Evolutionary conservation across 352 stramenopile species (phyloP), one percentile per base, ranked within the genome.

Genomic region (Pythium dissimile): DNA sequence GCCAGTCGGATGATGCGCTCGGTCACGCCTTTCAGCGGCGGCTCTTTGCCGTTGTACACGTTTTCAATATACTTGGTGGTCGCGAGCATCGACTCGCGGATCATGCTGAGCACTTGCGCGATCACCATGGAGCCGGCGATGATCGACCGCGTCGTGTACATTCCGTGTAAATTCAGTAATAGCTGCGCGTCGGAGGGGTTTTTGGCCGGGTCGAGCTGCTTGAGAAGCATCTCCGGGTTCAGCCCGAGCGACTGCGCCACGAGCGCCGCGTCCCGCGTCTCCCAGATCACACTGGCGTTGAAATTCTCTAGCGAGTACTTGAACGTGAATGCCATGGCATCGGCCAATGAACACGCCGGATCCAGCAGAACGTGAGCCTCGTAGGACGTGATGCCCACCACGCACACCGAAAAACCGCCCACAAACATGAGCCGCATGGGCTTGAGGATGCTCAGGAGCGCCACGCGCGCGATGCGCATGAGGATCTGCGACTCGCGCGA

Each of bases 231-330:
- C 26, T 56, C 37, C 9, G 77, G 69, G 21, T 84, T 57, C 8
- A 84, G 31, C 1, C 53, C 73, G 11, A 85, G 46, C 20, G 72
- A 66, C 37, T 71, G 71, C 10, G 73, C 77, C 21, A 86, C 63
- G 2, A 88, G 54, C 31, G 72, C 66, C 0, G 75, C 57, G 8
- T 72, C 55, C 1, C 64, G 62, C 12, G 78, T 84, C 53, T 86
- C 73, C 75, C 75, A 88, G 59, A 88, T 80, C 59, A 73, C 80
- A 53, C 75, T 86, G 41, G 77, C 72, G 26, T 84, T 66, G 53
- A 86, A 83, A 52, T 88, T 86, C 52, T 86, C 69, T 21, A 66
- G 63, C 41, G 77, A 64, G 49, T 86, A 88, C 32, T 81, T 80
- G 64, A 65, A 73, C 41, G 75, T 71, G 57, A 88, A 88, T 24